phyloP scores from a whole-genome alignment of 2,329 filamentous ascomycete genomes.

The Trichoderma cornu-damae region DNA sequence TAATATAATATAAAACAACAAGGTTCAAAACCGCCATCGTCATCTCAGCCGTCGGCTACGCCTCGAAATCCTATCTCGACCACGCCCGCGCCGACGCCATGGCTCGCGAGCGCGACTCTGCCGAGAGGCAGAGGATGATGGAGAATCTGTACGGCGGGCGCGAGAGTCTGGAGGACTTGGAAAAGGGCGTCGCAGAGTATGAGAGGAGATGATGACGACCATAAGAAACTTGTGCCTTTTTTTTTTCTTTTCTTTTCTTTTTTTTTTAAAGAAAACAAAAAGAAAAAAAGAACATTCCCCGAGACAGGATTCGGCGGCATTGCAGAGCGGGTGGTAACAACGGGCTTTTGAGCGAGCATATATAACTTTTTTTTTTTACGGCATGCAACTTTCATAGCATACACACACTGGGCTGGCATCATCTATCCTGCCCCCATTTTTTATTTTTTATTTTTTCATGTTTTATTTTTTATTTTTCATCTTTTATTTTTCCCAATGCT shows the following conservation, averaged over 20 bases:
- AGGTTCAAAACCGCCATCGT: slow-evolving; percentile 33
- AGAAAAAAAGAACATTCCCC: background rate
- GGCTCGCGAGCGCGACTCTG: slow-evolving; percentile 32
- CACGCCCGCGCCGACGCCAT: slow-evolving; percentile 27
- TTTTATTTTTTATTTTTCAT: background rate
- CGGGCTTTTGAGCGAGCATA: slow-evolving; percentile 5
- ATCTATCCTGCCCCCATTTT: too few relatives aligned
- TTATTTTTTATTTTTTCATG: too few relatives aligned
- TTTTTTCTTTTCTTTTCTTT: too few relatives aligned
- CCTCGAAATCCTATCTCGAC: slow-evolving; percentile 33
- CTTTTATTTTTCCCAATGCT: too few relatives aligned
- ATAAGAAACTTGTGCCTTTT: too few relatives aligned
- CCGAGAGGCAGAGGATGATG: slow-evolving; percentile 37
- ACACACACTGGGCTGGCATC: background rate
- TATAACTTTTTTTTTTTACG: background rate
- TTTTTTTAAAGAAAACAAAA: too few relatives aligned
- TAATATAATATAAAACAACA: background rate
- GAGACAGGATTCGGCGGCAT: background rate
- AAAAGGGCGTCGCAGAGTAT: slow-evolving; percentile 45
- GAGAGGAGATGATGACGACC: slow-evolving; percentile 33
- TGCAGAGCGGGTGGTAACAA: background rate
- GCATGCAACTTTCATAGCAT: too few relatives aligned
- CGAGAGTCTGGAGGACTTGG: slow-evolving; percentile 44
- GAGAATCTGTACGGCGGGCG: slow-evolving; percentile 48
- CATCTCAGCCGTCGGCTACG: slow-evolving; percentile 33